Percentiles rank a stretch among this genome's conserved stretches.
Conservation (phyloP, 1,284 basidiomycete species). For the Kwoniella shivajii region DNA sequence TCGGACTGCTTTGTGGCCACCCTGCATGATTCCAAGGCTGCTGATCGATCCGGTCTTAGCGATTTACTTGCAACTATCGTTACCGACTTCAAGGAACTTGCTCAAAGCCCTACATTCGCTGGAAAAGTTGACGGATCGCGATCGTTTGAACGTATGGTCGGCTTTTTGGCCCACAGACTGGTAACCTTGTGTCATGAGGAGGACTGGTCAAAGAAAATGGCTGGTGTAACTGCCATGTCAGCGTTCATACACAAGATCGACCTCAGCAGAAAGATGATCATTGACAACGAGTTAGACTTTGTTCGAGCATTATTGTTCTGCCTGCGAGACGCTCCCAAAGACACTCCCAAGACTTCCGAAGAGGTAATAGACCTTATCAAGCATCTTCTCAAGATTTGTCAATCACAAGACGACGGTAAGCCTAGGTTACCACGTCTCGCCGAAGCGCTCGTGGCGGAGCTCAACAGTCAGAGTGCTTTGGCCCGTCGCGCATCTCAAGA, state of each 20-base stretch:
- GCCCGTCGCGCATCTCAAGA: slow-evolving; percentile 84
- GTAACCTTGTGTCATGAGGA: slow-evolving; percentile 84
- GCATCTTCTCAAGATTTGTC: slow-evolving; percentile 73
- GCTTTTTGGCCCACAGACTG: slow-evolving; percentile 78
- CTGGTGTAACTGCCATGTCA: slow-evolving; percentile 80
- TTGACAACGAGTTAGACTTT: slow-evolving; percentile 87
- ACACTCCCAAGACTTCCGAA: slow-evolving; percentile 80
- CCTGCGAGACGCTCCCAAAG: slow-evolving; percentile 92
- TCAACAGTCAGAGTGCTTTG: slow-evolving; percentile 82
- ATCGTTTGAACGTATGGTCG: slow-evolving; percentile 59
- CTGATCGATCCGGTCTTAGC: slow-evolving; percentile 65
- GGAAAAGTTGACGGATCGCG: slow-evolving; percentile 61
- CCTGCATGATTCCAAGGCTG: slow-evolving; percentile 65
- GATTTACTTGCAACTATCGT: slow-evolving; percentile 66
- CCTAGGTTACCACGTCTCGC: slow-evolving; percentile 63
- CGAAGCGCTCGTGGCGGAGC: slow-evolving; percentile 85
- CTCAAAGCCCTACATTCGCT: slow-evolving; percentile 51
- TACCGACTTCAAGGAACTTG: slow-evolving; percentile 66
- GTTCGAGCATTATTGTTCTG: slow-evolving; percentile 89
- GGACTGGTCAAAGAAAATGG: slow-evolving; percentile 81
- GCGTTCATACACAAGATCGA: slow-evolving; percentile 73
- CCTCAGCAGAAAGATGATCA: slow-evolving; percentile 77
- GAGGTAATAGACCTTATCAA: slow-evolving; percentile 78
- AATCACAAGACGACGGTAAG: slow-evolving; percentile 54
- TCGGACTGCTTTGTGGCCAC: slow-evolving; percentile 76